Evolutionary conservation across 1,284 basidiomycete genomes (phyloP).

Genomic region (Ustilago crameri): DNA sequence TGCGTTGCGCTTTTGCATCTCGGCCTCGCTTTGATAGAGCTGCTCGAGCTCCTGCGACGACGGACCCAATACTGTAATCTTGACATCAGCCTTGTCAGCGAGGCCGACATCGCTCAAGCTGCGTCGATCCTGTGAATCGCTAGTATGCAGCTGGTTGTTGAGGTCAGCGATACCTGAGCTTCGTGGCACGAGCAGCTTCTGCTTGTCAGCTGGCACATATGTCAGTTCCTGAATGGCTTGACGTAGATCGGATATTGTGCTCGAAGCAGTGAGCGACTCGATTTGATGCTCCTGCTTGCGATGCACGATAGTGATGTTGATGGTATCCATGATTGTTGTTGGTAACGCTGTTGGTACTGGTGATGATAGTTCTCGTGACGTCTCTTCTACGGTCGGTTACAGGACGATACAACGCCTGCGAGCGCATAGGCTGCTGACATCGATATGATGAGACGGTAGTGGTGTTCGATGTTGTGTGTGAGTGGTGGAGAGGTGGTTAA

Average conservation of each 20-base stretch:
- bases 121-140: constrained; percentile 6
- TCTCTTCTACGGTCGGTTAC: no score
- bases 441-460: no score
- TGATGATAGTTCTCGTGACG: not conserved
- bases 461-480: no score
- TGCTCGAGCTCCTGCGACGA: constrained; percentile 40
- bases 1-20: constrained; percentile 38
- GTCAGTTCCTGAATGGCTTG: constrained; percentile 38
- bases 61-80: constrained; percentile 50
- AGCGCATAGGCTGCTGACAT: no score
- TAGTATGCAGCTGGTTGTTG: constrained; percentile 13
- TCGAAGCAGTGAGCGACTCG: constrained; percentile 2
- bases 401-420: no score
- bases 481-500: not conserved
- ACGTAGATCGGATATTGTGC: constrained; percentile 30
- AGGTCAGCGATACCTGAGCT: constrained; percentile 33
- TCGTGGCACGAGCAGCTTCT: constrained; percentile 49
- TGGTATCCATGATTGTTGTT: constrained; percentile 10
- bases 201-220: constrained; percentile 38
- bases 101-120: constrained; percentile 35
- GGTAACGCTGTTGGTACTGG: no score
- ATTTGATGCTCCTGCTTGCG: constrained; percentile 32
- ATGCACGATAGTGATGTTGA: constrained; percentile 24
- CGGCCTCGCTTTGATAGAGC: constrained; percentile 26
- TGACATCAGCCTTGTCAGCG: constrained; percentile 6